These are phyloP conservation scores for Bolboschoenus planiculmis DNA, from an alignment of 176 grass and related monocot species.

Conservation along the genomic window DNA sequence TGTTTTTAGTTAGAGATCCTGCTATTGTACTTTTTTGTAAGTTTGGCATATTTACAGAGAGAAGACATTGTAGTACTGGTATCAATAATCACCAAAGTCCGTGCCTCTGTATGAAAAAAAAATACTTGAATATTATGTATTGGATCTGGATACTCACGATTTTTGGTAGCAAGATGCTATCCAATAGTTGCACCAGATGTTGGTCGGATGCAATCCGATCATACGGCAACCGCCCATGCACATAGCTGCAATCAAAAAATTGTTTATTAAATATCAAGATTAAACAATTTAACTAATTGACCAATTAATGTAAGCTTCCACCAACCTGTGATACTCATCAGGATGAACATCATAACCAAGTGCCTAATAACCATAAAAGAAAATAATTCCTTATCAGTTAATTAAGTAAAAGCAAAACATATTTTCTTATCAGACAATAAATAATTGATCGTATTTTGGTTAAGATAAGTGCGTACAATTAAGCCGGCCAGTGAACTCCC, in stretches of 20 bases:
- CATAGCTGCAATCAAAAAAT: slow-evolving; percentile 44
- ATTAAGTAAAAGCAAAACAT: not conserved
- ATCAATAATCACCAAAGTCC: not conserved
- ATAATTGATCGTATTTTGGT: not conserved
- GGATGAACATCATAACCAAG: slow-evolving; percentile 77
- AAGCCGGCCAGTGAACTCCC: slow-evolving; percentile 90
- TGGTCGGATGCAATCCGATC: slow-evolving; percentile 51
- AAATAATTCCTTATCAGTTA: not conserved
- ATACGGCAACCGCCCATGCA: slow-evolving; percentile 83
- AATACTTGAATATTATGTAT: not conserved
- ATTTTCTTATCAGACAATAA: not conserved
- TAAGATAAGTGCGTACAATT: slow-evolving; percentile 38
- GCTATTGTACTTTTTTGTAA: no score
- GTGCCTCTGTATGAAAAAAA: not conserved
- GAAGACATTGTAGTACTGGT: not conserved
- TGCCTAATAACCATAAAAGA: slow-evolving; percentile 36
- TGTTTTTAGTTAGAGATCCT: not conserved
- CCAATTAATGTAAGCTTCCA: not conserved
- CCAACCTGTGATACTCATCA: slow-evolving; percentile 96
- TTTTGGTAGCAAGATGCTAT: slow-evolving; percentile 72
- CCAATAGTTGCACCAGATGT: slow-evolving; percentile 43
- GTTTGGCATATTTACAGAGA: not conserved
- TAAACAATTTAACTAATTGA: not conserved
- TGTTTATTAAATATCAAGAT: not conserved
- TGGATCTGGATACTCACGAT: slow-evolving; percentile 37